Percentiles rank a stretch among this genome's conserved stretches.
These are phyloP conservation scores for Aspergillus sp. DNA, from an alignment of 2,329 filamentous ascomycete species.

Conservation along the genomic window DNA sequence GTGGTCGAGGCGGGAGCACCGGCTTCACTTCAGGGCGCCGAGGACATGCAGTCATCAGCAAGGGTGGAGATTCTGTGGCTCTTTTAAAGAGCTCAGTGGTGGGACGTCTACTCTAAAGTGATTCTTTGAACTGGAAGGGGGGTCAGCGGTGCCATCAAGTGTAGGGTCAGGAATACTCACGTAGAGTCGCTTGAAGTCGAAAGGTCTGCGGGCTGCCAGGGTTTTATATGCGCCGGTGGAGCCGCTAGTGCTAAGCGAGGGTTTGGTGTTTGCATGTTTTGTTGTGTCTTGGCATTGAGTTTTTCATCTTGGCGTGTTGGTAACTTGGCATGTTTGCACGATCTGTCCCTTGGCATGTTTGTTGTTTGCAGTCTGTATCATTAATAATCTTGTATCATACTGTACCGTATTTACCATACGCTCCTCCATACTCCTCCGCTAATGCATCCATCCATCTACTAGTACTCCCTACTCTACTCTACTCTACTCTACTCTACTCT, in stretches of 20 bases:
- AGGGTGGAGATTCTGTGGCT: constrained; percentile 90
- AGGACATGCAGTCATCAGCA: constrained; percentile 87
- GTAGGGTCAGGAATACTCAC: constrained; percentile 23
- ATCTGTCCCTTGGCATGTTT: too few relatives aligned
- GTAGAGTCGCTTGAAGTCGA: constrained; percentile 37
- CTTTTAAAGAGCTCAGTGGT: constrained; percentile 82
- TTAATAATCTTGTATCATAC: too few relatives aligned
- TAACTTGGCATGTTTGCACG: too few relatives aligned
- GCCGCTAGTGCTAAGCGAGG: constrained; percentile 22
- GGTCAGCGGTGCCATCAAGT: constrained; percentile 14
- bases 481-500: too few relatives aligned
- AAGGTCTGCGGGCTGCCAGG: constrained; percentile 11
- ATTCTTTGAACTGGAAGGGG: constrained; percentile 55
- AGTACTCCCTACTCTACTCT: too few relatives aligned
- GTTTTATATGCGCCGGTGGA: constrained; percentile 19
- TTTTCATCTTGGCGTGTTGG: too few relatives aligned
- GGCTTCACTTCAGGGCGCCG: constrained; percentile 81
- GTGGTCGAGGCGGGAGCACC: constrained; percentile 39
- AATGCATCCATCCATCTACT: too few relatives aligned
- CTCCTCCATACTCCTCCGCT: too few relatives aligned
- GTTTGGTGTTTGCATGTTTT: background rate
- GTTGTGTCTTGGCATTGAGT: background rate
- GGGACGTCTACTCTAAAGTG: constrained; percentile 96
- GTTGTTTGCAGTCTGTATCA: too few relatives aligned
- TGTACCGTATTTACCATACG: too few relatives aligned